Evolutionary conservation across 345 rosid species (phyloP).

Genomic region (Eucalyptus shirleyi): DNA sequence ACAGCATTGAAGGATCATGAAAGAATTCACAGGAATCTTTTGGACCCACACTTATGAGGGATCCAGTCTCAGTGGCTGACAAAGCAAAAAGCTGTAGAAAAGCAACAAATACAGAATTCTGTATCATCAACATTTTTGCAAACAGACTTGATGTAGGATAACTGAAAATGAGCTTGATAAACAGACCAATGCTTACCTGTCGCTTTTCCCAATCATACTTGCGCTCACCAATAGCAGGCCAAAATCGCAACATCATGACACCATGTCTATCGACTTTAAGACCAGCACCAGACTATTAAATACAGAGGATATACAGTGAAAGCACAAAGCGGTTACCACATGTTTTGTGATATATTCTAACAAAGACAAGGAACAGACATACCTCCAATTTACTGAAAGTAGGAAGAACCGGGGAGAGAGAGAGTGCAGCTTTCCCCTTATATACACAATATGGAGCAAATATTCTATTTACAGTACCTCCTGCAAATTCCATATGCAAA

Average conservation of each 20-base stretch:
- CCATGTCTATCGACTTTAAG: constrained; percentile 62
- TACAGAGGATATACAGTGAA: background rate
- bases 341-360: background rate
- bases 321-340: background rate
- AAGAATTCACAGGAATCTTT: constrained; percentile 68
- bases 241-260: constrained; percentile 58
- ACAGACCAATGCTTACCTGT: constrained; percentile 37
- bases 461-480: constrained; percentile 23
- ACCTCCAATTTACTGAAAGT: constrained; percentile 49
- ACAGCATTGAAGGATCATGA: constrained; percentile 85
- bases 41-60: constrained; percentile 65
- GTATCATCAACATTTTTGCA: background rate
- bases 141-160: background rate
- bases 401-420: constrained; percentile 63
- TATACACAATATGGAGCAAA: constrained; percentile 62
- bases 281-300: constrained; percentile 35
- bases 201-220: constrained; percentile 73
- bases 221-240: constrained; percentile 79
- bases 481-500: background rate
- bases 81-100: constrained; percentile 66
- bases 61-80: constrained; percentile 86
- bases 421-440: constrained; percentile 91
- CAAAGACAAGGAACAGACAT: background rate
- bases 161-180: background rate
- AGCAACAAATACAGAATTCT: background rate